Evolutionary conservation across 2,329 filamentous ascomycete species (phyloP), one percentile per base, ranked within the genome.

Genomic region (Phoma herbarum): DNA sequence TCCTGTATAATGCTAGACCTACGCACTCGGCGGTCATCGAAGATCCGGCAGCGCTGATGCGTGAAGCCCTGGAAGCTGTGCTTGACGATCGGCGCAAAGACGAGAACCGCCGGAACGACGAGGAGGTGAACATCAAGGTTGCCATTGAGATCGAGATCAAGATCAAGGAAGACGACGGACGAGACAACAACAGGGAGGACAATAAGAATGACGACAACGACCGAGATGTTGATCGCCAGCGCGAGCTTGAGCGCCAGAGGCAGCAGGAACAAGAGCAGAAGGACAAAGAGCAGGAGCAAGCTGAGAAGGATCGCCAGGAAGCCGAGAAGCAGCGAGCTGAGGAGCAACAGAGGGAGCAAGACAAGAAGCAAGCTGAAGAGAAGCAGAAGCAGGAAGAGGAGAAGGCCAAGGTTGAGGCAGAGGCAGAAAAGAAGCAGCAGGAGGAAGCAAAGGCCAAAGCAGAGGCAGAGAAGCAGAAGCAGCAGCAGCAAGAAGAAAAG

Each of bases 91-190:
- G 50, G 31, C n/a, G 23, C 14, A 41, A 29, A 6, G 39, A 43
- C 14, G 50, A 37, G 1, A 23, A 43, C 25, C 28, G 56, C 4
- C n/a, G 14, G 9, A 44, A 53, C 3, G 56, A 59, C 28, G 31
- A 37, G 4, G 37, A 48, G 4, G 10, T 50, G 29, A 59, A 48
- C 20, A 7, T 59, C 4, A 20, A 45, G 37, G 48, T 59, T 16
- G 37, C 56, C 10, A 45, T 53, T 2, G 50, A 49, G 20, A 29
- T 57, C 42, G 50, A 59, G 20, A 39, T 44, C 14, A 11, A 45
- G 12, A 35, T 26, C 4, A 47, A 65, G 25, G 44, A 59, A 42
- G 48, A 64, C 42, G 47, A 62, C 28, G 51, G 63, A 33, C 44
- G 57, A 31, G 28, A 48, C 20, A 54, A 57, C 26, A 35, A 48